These are phyloP conservation scores for Funneliformis caledonium DNA, from an alignment of 371 early-diverging fungal genomes.

Conservation along the genomic window DNA sequence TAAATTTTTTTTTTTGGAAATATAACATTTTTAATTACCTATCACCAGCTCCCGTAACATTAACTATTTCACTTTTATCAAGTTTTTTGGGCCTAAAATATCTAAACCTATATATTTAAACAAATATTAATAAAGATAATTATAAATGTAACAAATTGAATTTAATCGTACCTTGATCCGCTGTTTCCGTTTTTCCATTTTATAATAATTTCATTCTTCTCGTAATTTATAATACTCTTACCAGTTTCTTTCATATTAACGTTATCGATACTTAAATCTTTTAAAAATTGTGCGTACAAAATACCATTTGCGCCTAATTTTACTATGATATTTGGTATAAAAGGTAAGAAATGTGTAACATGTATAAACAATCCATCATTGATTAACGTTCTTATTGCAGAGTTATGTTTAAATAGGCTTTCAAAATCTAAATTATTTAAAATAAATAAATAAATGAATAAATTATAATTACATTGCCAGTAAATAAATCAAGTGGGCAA, in stretches of 20 bases:
- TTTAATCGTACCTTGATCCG: neutral
- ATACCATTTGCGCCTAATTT: slow-evolving; percentile 64
- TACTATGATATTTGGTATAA: slow-evolving; percentile 58
- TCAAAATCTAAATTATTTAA: slow-evolving; percentile 2
- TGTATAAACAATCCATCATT: slow-evolving; percentile 41
- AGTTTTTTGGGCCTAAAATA: slow-evolving; percentile 53
- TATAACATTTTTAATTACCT: slow-evolving; percentile 49
- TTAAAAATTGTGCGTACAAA: slow-evolving; percentile 49
- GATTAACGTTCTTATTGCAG: slow-evolving; percentile 36
- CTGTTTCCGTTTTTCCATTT: neutral
- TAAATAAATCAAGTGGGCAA: neutral
- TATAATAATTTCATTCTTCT: slow-evolving; percentile 29
- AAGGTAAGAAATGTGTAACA: slow-evolving; percentile 47
- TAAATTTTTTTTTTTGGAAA: neutral
- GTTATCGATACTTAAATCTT: slow-evolving; percentile 41
- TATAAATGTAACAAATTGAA: slow-evolving; percentile 35
- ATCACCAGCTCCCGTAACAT: slow-evolving; percentile 79
- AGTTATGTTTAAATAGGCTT: slow-evolving; percentile 32
- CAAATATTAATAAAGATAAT: slow-evolving; percentile 37
- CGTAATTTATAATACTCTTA: slow-evolving; percentile 31
- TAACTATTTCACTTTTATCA: slow-evolving; percentile 49
- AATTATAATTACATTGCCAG: neutral
- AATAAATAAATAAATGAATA: neutral
- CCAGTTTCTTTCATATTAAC: neutral
- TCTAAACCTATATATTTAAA: slow-evolving; percentile 39